Conservation (phyloP, 371 early-diverging fungal genomes). For the Mucor saturninus region DNA sequence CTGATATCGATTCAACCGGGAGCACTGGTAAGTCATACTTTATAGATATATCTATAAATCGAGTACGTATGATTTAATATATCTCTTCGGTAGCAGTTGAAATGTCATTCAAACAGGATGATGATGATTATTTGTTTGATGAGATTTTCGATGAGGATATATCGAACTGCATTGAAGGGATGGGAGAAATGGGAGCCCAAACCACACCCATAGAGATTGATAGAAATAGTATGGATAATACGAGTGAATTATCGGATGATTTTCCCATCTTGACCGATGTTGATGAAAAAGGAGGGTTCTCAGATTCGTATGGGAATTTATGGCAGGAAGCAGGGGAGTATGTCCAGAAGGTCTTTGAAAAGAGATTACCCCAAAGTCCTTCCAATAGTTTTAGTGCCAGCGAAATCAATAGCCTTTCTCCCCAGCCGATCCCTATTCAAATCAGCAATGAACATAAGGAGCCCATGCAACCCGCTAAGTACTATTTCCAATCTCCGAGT, state of each 20-base stretch:
- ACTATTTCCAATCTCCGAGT: neutral
- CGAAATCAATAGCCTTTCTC: neutral
- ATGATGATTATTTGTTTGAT: neutral
- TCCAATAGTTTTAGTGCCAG: neutral
- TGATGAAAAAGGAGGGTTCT: neutral
- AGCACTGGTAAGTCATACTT: neutral
- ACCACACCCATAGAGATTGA: neutral
- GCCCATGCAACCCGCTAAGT: neutral
- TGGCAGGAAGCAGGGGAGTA: conserved; percentile 2
- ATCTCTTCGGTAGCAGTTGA: neutral
- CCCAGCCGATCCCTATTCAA: neutral
- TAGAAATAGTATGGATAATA: neutral
- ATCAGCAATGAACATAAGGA: neutral
- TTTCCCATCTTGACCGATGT: neutral
- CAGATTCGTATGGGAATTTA: neutral
- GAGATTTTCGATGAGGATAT: neutral
- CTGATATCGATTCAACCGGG: neutral
- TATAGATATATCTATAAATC: neutral
- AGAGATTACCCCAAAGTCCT: neutral
- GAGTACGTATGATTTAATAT: neutral
- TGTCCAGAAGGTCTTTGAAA: neutral
- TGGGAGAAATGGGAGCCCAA: neutral
- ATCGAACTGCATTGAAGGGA: neutral
- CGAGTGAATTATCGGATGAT: neutral
- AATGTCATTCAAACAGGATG: neutral